These are phyloP conservation scores for Fusarium hainanense DNA, from an alignment of 2,329 filamentous ascomycete genomes.

Conservation along the genomic window DNA sequence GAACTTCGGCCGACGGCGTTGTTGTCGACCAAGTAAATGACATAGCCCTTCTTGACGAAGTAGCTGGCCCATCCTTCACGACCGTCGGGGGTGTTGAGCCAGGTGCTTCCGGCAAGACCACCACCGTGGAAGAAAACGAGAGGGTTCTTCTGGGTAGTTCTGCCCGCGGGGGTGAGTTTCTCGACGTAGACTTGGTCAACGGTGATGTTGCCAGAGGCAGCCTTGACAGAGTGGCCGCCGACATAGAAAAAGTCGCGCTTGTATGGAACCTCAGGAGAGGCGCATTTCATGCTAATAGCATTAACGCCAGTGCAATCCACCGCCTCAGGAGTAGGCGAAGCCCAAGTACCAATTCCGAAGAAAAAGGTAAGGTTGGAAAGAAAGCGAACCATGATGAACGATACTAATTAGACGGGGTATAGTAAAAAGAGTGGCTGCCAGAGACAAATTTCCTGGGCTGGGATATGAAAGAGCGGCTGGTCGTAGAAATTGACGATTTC, in stretches of 20 bases:
- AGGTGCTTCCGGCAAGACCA: conserved; percentile 32
- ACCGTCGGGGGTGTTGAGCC: conserved; percentile 34
- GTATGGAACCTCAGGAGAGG: conserved; percentile 19
- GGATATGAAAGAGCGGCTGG: not conserved
- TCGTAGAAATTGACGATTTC: not conserved
- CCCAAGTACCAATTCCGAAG: conserved; percentile 5
- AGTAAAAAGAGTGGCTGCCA: conserved; percentile 4
- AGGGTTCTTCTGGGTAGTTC: conserved; percentile 14
- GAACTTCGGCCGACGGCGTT: conserved; percentile 19
- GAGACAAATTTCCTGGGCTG: not conserved
- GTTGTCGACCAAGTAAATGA: conserved; percentile 31
- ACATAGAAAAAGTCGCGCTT: conserved; percentile 37
- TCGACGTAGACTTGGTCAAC: conserved; percentile 38
- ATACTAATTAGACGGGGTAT: not conserved
- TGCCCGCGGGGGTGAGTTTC: conserved; percentile 14
- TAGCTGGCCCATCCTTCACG: conserved; percentile 37
- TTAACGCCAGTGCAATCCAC: conserved; percentile 25
- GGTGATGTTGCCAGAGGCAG: conserved; percentile 26
- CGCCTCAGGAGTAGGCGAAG: not conserved
- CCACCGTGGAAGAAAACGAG: conserved; percentile 38
- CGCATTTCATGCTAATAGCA: conserved; percentile 24
- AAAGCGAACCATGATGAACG: conserved; percentile 19
- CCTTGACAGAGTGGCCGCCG: conserved; percentile 12
- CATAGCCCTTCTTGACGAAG: conserved; percentile 24
- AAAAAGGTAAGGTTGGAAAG: conserved; percentile 20